These are phyloP conservation scores for Annulohypoxylon maeteangense DNA, from an alignment of 495 filamentous ascomycete species.

Conservation along the genomic window DNA sequence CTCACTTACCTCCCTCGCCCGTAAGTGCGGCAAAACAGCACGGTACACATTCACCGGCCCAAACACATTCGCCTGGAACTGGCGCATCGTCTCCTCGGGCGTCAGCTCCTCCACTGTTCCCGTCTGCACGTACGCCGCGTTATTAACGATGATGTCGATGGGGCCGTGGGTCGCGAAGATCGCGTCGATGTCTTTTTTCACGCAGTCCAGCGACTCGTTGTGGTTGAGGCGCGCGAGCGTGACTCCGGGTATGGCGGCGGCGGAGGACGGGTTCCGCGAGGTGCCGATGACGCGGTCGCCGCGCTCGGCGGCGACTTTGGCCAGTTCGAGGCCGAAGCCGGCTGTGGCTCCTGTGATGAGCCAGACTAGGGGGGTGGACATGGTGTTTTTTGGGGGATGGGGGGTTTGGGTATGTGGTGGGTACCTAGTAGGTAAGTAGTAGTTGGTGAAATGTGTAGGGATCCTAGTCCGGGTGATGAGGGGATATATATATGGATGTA, in stretches of 20 bases:
- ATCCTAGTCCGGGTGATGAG: background rate
- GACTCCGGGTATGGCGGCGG: constrained; percentile 34
- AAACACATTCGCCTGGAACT: constrained; percentile 63
- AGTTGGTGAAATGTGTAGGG: background rate
- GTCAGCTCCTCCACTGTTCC: constrained; percentile 56
- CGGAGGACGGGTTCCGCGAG: constrained; percentile 54
- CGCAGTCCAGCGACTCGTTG: constrained; percentile 45
- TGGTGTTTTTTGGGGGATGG: background rate
- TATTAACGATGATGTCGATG: constrained; percentile 53
- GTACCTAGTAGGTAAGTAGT: background rate
- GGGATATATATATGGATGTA: background rate
- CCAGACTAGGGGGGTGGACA: constrained; percentile 53
- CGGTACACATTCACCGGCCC: constrained; percentile 60
- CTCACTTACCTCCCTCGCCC: constrained; percentile 40
- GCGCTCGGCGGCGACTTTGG: constrained; percentile 54
- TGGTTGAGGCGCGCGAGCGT: constrained; percentile 52
- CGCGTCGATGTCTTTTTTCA: constrained; percentile 41
- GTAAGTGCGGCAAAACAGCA: constrained; percentile 57
- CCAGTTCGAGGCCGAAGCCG: constrained; percentile 63
- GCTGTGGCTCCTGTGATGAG: constrained; percentile 66
- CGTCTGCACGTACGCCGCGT: constrained; percentile 54
- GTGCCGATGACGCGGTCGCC: constrained; percentile 66
- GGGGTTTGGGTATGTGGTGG: background rate
- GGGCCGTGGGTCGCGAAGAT: constrained; percentile 47
- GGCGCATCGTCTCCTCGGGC: constrained; percentile 50